Evolutionary conservation across 2,329 filamentous ascomycete genomes (phyloP), one percentile per base, ranked within the genome.

Genomic region (Lasiodiplodia gonubiensis): DNA sequence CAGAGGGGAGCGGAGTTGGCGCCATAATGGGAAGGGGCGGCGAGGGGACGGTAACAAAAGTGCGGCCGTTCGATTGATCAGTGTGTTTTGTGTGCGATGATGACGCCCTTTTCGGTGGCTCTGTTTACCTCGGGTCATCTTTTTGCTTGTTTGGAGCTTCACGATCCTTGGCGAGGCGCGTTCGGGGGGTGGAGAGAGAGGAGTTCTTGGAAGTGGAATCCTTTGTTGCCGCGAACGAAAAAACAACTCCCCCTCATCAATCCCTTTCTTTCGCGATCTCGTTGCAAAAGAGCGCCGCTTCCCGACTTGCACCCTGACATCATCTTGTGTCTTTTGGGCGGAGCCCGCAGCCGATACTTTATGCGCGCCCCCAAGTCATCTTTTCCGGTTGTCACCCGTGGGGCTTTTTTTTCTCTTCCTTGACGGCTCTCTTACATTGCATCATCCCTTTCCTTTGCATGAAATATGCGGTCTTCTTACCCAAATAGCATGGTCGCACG

Each of bases 401-500:
- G 18, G n/a, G 18, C 35, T 21, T 10, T n/a, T 14, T 37, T 10
- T 54, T 53, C 14, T 54, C 2, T 48, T 6, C 8, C 42, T 46
- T 8, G 18, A 21, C 7, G 6, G 0, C 18, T 46, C 3, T n/a
- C 10, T 46, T 46, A n/a, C 42, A 18, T 18, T 10, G 42, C 42
- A 46, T 21, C 42, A 46, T 48, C 42, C 39, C 57, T 27, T 18
- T 59, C 16, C 18, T 39, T 59, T 30, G 57, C 57, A 49, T 60
- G 21, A 42, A n/a, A 60, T 23, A 25, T 51, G 30, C 46, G 10
- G 30, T 33, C 3, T n/a, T 18, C n/a, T 18, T 27, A 18, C 6
- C 25, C 16, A 25, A 10, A n/a, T 23, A 35, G 59, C 59, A 63
- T 52, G 18, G 59, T 51, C 27, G 46, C 59, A 39, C 46, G 59